These are phyloP conservation scores for Cercospora sesami DNA, from an alignment of 2,329 filamentous ascomycete genomes.

Conservation along the genomic window DNA sequence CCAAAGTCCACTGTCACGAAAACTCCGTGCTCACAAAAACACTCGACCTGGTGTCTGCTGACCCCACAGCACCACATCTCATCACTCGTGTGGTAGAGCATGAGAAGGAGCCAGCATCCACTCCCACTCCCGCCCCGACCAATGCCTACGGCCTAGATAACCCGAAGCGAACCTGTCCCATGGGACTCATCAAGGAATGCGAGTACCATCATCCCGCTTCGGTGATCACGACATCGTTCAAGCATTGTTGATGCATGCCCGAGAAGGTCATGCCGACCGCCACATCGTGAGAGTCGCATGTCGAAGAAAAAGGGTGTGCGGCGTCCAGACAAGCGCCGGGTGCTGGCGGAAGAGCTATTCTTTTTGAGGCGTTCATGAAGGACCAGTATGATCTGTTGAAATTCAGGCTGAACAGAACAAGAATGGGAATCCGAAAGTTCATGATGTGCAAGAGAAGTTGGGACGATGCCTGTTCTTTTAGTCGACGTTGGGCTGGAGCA, in stretches of 20 bases:
- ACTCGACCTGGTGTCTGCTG: not conserved
- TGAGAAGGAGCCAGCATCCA: not conserved
- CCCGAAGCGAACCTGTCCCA: not conserved
- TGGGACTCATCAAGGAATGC: not conserved
- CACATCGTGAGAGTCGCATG: not conserved
- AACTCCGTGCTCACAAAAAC: not conserved
- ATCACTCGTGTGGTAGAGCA: not conserved
- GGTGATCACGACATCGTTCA: not conserved
- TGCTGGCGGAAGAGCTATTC: not conserved
- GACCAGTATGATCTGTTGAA: not conserved
- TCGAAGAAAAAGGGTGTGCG: not conserved
- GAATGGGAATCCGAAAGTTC: not conserved
- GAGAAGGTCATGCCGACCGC: not conserved
- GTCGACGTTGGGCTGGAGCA: not conserved
- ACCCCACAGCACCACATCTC: not conserved
- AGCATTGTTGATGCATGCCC: not conserved
- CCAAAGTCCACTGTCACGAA: not conserved
- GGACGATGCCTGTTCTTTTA: not conserved
- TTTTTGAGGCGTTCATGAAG: not conserved
- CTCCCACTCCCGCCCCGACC: not conserved
- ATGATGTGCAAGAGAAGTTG: not conserved
- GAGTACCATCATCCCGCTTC: not conserved
- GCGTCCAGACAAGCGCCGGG: not conserved
- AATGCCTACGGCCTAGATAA: not conserved
- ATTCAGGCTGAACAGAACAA: not conserved